Conservation (phyloP, 192 early-diverging fungal species). For the Coemansia sp. region DNA sequence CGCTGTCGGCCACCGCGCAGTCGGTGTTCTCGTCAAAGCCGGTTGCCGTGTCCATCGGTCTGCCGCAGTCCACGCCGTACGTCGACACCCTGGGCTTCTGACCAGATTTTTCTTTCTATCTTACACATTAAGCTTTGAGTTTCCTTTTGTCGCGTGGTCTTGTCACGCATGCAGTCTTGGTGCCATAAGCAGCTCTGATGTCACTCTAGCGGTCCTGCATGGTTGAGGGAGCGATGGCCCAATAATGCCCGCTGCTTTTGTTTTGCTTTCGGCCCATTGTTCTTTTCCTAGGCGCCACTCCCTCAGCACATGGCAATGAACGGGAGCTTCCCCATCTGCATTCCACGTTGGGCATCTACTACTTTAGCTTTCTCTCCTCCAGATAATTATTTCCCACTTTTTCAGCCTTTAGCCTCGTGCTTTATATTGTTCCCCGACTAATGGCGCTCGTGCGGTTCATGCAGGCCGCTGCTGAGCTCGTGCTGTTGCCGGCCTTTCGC, state of each 20-base stretch:
- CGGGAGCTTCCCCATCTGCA: no score
- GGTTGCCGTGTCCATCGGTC: constrained; percentile 37
- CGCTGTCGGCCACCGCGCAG: constrained; percentile 20
- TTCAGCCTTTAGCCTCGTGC: not conserved
- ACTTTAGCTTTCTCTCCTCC: not conserved
- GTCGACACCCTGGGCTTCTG: constrained; percentile 53
- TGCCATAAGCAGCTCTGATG: no score
- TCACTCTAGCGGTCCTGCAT: no score
- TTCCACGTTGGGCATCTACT: no score
- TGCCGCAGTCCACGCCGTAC: constrained; percentile 48
- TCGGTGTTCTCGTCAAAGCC: constrained; percentile 41
- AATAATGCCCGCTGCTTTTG: no score
- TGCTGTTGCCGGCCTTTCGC: constrained; percentile 20
- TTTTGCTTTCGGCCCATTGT: no score
- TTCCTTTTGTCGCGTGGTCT: not conserved
- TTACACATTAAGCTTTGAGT: not conserved
- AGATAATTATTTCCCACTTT: not conserved
- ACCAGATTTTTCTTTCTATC: not conserved
- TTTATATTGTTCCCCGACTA: not conserved
- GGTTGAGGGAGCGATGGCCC: no score
- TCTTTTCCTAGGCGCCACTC: no score
- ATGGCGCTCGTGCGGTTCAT: constrained; percentile 6
- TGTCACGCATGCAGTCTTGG: no score
- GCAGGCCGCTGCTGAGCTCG: constrained; percentile 6
- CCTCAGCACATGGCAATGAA: no score